phyloP scores from a whole-genome alignment of 139 green algal genomes.

The Chlorella sp. region DNA sequence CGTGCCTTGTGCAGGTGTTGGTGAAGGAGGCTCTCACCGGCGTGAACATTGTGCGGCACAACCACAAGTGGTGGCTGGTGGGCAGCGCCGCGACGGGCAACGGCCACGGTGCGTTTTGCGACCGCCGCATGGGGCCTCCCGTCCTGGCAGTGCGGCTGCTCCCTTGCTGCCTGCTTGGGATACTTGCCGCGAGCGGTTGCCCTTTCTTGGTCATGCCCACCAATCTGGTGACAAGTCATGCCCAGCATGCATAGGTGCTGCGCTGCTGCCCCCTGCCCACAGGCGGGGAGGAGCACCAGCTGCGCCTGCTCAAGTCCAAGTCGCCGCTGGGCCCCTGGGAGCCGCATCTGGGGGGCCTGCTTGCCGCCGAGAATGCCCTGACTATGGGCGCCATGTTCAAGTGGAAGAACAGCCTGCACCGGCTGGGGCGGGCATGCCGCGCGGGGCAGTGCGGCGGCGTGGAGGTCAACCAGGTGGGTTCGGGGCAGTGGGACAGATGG shows the following conservation, averaged over 20 bases:
- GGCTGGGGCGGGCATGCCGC: slow-evolving; percentile 17
- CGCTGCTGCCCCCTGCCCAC: background rate
- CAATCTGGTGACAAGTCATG: too few species aligned
- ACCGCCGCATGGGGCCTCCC: background rate
- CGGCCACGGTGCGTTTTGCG: background rate
- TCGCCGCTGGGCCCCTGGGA: slow-evolving; percentile 31
- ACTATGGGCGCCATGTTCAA: background rate
- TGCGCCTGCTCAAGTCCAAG: background rate
- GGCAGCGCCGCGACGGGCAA: background rate
- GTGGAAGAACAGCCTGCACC: slow-evolving; percentile 9
- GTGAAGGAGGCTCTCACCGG: background rate
- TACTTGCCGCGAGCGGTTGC: background rate
- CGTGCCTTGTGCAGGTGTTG: background rate
- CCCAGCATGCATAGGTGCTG: background rate
- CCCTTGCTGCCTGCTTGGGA: background rate
- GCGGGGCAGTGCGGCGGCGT: background rate
- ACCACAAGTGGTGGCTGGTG: slow-evolving; percentile 22
- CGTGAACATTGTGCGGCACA: background rate
- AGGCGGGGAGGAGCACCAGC: background rate
- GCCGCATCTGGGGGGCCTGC: background rate
- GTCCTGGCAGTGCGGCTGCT: background rate
- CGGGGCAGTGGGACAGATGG: background rate
- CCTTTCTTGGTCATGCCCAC: too few species aligned
- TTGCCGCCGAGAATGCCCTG: background rate
- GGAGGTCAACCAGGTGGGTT: slow-evolving; percentile 9